A percentile compares a stretch with the other conserved stretches of the same genome.
phyloP scores from a whole-genome alignment of 192 early-diverging fungal species.

The Coemansia sp. region DNA sequence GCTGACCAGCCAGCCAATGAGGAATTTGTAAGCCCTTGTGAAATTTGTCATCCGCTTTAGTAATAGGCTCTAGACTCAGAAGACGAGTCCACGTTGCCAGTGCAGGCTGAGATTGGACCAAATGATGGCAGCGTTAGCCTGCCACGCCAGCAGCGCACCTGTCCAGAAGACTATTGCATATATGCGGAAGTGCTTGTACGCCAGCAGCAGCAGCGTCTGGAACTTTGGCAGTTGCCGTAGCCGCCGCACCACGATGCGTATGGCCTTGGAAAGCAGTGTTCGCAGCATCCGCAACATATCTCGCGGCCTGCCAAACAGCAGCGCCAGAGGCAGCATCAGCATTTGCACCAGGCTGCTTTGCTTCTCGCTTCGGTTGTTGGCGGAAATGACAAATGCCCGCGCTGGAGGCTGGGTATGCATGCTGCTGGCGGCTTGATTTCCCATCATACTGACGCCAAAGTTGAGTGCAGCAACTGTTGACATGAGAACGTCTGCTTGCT shows the following conservation, averaged over 20 bases:
- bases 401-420: not conserved
- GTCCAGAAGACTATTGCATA: constrained; percentile 43
- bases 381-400: constrained; percentile 2
- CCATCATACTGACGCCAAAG: constrained; percentile 31
- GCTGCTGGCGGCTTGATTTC: not conserved
- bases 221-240: constrained; percentile 17
- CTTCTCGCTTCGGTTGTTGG: not conserved
- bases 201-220: constrained; percentile 33
- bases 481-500: constrained; percentile 51
- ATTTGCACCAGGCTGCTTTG: constrained; percentile 15
- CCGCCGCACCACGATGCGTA: constrained; percentile 13
- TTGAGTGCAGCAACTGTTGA: constrained; percentile 49
- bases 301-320: constrained; percentile 34
- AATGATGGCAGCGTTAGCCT: constrained; percentile 44
- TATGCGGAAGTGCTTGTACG: constrained; percentile 41
- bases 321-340: constrained; percentile 29
- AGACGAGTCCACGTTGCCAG: constrained; percentile 31
- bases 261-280: constrained; percentile 2
- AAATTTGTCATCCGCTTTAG: not conserved
- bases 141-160: constrained; percentile 36
- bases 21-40: not conserved
- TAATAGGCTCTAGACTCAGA: constrained; percentile 6
- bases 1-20: constrained; percentile 3
- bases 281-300: constrained; percentile 8
- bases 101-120: constrained; percentile 31